Percentiles rank a stretch among this genome's conserved stretches.
Conservation (phyloP, 805 yeast genomes). For the Candida sonorensis region DNA sequence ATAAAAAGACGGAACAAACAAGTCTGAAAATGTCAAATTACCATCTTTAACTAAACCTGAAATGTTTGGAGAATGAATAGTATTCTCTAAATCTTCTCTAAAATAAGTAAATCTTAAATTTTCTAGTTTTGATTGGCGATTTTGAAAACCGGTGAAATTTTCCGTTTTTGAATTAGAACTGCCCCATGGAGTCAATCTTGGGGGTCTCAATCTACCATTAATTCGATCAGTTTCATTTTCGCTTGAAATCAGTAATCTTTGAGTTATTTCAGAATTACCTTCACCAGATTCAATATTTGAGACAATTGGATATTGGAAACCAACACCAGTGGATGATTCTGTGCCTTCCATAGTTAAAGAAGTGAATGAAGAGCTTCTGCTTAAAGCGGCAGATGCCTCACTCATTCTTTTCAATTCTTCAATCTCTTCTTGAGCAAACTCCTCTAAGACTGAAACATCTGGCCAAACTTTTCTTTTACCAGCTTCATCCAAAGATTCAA, state of each 20-base stretch:
- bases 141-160: slow-evolving; percentile 11
- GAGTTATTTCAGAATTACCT: slow-evolving; percentile 7
- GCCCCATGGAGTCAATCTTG: slow-evolving; percentile 71
- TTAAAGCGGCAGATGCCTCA: slow-evolving; percentile 22
- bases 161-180: slow-evolving; percentile 20
- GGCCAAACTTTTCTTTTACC: slow-evolving; percentile 62
- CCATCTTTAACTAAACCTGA: slow-evolving; percentile 61
- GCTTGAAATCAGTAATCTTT: slow-evolving; percentile 23
- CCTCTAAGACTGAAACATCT: slow-evolving; percentile 66
- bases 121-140: slow-evolving; percentile 25
- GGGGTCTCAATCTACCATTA: slow-evolving; percentile 68
- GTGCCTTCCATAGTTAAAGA: slow-evolving; percentile 1
- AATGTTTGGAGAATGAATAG: slow-evolving; percentile 83
- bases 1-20: slow-evolving; percentile 47
- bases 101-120: slow-evolving; percentile 84
- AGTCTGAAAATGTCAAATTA: slow-evolving; percentile 52
- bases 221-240: slow-evolving; percentile 52
- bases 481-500: slow-evolving; percentile 41
- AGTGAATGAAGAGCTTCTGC: slow-evolving; percentile 14
- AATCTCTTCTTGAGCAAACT: slow-evolving; percentile 67
- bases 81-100: slow-evolving; percentile 82
- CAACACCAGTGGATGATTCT: slow-evolving; percentile 26
- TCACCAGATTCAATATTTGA: slow-evolving; percentile 24
- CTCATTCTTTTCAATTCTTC: slow-evolving; percentile 24
- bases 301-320: slow-evolving; percentile 32